A percentile compares a stretch with the other conserved stretches of the same genome.
Conservation (phyloP, 106 monocot species). For the Dendrobium huoshanense region DNA sequence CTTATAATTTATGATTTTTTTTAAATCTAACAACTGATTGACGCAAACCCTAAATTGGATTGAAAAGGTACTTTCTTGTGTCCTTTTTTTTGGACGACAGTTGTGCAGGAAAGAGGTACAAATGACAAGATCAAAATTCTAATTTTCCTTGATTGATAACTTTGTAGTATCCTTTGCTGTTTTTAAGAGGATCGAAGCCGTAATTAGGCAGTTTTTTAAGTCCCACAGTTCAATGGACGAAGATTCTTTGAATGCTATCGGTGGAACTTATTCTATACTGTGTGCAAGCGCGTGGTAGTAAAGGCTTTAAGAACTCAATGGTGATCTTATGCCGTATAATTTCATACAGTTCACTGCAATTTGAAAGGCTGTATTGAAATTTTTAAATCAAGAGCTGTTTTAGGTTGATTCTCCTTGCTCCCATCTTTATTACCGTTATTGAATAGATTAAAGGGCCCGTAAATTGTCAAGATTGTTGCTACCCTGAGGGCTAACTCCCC, state of each 20-base stretch:
- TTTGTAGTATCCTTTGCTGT: background rate
- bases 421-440: background rate
- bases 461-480: background rate
- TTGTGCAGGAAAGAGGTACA: background rate
- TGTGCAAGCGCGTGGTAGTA: background rate
- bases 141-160: background rate
- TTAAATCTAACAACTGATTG: background rate
- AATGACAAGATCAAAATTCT: background rate
- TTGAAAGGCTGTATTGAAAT: background rate
- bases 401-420: background rate
- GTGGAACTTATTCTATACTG: background rate
- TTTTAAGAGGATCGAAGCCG: background rate
- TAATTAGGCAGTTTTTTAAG: background rate
- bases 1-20: background rate
- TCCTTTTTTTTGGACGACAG: background rate
- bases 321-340: background rate
- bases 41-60: background rate
- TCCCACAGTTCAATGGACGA: background rate
- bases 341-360: background rate
- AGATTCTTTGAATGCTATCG: background rate
- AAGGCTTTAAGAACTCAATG: background rate
- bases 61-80: background rate
- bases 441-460: background rate
- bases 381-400: background rate
- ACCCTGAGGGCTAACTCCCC: background rate